Percentiles rank a stretch among this genome's conserved stretches.
Evolutionary conservation across 306 rosid species (phyloP).

Genomic region (Pterocarpus macrocarpus): DNA sequence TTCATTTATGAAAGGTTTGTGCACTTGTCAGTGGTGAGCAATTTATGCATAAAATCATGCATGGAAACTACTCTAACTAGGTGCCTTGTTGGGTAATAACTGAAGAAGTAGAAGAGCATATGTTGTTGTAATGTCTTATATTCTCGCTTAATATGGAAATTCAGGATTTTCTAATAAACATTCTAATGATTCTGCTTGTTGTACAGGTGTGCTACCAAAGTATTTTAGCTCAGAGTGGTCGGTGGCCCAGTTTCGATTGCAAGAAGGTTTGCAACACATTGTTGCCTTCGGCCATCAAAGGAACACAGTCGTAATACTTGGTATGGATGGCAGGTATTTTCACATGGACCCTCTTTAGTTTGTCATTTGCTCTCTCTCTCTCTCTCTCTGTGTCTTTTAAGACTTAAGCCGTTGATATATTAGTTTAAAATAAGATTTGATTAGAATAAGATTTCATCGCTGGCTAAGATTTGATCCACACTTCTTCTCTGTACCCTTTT

Average conservation of each 20-base stretch:
- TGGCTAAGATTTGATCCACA: too few relatives aligned
- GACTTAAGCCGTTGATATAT: neutral
- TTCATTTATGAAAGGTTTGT: slow-evolving; percentile 80
- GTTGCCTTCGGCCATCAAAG: slow-evolving; percentile 88
- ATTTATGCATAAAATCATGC: neutral
- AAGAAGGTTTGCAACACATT: slow-evolving; percentile 61
- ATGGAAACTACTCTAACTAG: neutral
- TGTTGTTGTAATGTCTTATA: too few relatives aligned
- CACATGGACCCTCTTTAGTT: neutral
- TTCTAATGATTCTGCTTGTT: too few relatives aligned
- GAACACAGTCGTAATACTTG: slow-evolving; percentile 77
- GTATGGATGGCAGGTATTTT: slow-evolving; percentile 95
- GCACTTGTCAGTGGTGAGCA: neutral
- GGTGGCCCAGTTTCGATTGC: slow-evolving; percentile 75
- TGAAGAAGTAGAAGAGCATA: neutral
- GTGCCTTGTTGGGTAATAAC: slow-evolving; percentile 21
- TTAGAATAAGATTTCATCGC: too few relatives aligned
- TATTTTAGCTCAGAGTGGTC: slow-evolving; percentile 86
- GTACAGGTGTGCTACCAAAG: slow-evolving; percentile 65
- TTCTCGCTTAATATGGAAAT: too few relatives aligned
- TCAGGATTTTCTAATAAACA: too few relatives aligned
- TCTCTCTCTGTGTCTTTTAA: neutral
- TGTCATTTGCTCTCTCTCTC: slow-evolving; percentile 1
- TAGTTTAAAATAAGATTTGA: too few relatives aligned
- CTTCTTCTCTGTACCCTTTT: too few relatives aligned